A percentile compares a stretch with the other conserved stretches of the same genome.
Conservation (phyloP, 2,329 filamentous ascomycete genomes). For the Immersiporthe knoxdaviesiana region DNA sequence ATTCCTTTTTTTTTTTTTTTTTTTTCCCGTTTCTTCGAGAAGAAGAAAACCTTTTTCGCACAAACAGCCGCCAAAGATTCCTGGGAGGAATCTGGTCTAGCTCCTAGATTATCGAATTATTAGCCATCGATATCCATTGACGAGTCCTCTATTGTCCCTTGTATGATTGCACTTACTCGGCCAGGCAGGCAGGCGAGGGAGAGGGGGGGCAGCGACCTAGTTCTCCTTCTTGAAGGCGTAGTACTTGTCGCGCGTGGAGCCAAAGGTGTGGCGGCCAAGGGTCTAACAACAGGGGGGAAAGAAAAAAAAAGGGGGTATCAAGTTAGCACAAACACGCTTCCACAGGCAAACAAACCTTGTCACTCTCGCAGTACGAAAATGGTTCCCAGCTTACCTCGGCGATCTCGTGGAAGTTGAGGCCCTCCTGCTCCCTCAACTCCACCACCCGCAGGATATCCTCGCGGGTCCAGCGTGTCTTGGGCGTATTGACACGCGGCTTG, state of each 20-base stretch:
- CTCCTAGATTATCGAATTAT: not conserved
- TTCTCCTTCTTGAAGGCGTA: not conserved
- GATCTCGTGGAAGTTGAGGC: not conserved
- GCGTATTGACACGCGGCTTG: not conserved
- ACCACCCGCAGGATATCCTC: not conserved
- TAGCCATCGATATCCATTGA: not conserved
- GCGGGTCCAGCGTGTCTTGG: not conserved
- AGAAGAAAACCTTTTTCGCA: not conserved
- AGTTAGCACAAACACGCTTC: not conserved
- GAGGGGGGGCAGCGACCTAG: not conserved
- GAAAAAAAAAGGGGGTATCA: too few species aligned
- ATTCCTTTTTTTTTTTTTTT: too few species aligned
- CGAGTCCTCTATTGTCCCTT: not conserved
- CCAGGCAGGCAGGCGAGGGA: not conserved
- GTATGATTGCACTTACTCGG: not conserved
- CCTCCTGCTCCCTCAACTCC: not conserved
- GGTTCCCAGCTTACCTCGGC: not conserved
- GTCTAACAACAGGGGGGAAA: not conserved
- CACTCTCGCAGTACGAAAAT: too few species aligned
- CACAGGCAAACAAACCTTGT: too few species aligned
- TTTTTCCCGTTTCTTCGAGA: not conserved
- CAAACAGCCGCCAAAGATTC: not conserved
- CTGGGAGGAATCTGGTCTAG: not conserved
- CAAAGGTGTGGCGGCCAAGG: not conserved
- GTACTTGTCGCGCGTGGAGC: constrained; percentile 7